phyloP scores from a whole-genome alignment of 257 asterid genomes.

The Cordia subcordata region DNA sequence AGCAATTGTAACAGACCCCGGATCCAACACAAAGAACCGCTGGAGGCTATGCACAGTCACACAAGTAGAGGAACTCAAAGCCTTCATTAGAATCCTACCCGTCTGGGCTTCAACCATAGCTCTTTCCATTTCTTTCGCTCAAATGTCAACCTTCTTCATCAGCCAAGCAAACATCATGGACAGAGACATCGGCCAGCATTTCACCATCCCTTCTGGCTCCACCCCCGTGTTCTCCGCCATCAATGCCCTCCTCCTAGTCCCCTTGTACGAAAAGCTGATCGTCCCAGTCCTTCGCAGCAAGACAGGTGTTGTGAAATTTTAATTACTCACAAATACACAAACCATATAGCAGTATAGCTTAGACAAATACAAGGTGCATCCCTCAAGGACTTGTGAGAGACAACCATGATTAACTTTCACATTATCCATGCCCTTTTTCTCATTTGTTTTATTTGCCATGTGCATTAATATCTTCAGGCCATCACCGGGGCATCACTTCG shows the following conservation, averaged over 20 bases:
- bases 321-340: no score
- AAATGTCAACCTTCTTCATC: conserved; percentile 67
- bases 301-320: no score
- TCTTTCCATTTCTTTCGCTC: conserved; percentile 67
- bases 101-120: conserved; percentile 73
- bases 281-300: conserved; percentile 50
- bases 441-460: no score
- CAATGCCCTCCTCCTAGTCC: conserved; percentile 58
- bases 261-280: conserved; percentile 48
- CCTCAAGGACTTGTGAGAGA: no score
- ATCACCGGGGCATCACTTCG: conserved; percentile 58
- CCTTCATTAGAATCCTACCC: conserved; percentile 52
- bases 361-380: no score
- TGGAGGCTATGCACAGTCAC: conserved; percentile 68
- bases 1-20: conserved; percentile 36
- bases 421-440: no score
- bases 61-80: conserved; percentile 72
- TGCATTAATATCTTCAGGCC: no score
- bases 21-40: conserved; percentile 24
- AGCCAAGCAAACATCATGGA: conserved; percentile 52
- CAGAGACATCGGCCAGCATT: conserved; percentile 33
- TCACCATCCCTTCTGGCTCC: conserved; percentile 58
- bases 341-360: no score
- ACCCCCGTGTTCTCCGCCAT: conserved; percentile 56
- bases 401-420: no score